Conservation (phyloP, 352 stramenopile genomes). For the Phytopythium oedochilum region DNA sequence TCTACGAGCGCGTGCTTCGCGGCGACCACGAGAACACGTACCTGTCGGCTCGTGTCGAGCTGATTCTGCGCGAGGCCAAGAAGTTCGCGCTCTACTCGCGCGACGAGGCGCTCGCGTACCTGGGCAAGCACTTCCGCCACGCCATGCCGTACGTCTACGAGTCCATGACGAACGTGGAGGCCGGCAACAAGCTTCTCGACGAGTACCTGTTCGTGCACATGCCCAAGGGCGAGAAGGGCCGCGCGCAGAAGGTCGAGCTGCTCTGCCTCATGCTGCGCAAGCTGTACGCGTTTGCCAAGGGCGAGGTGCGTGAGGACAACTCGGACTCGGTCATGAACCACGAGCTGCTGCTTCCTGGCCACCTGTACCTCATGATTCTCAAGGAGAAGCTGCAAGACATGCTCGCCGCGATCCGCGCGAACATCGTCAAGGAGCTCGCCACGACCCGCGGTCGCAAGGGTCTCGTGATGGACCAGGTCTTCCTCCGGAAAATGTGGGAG, state of each 20-base stretch:
- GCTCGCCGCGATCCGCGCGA: conserved; percentile 60
- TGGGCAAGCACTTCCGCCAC: conserved; percentile 96
- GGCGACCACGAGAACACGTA: conserved; percentile 97
- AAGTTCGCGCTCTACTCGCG: conserved; percentile 90
- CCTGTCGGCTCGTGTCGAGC: conserved; percentile 93
- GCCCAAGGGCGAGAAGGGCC: conserved; percentile 80
- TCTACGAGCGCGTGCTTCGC: conserved; percentile 96
- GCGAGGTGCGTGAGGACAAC: conserved; percentile 95
- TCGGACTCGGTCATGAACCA: conserved; percentile 99
- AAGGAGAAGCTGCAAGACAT: conserved; percentile 99
- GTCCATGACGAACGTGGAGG: conserved; percentile 86
- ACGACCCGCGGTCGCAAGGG: conserved; percentile 42
- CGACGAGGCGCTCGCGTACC: conserved; percentile 90
- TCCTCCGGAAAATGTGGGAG: conserved; percentile 93
- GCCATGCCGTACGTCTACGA: conserved; percentile 85
- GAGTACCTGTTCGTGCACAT: conserved; percentile 98
- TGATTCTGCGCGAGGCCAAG: conserved; percentile 96
- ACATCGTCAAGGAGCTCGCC: conserved; percentile 76
- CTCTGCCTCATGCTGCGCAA: conserved; percentile 97
- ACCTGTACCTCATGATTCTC: conserved; percentile 95
- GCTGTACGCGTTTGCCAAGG: conserved; percentile 96
- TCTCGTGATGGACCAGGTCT: conserved; percentile 80
- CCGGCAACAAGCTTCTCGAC: conserved; percentile 87
- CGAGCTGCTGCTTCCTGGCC: conserved; percentile 93
- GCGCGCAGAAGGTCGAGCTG: conserved; percentile 91